Evolutionary conservation across 768 basidiomycete species (phyloP), one percentile per base, ranked within the genome.

Genomic region (Cystobasidium ongulense): DNA sequence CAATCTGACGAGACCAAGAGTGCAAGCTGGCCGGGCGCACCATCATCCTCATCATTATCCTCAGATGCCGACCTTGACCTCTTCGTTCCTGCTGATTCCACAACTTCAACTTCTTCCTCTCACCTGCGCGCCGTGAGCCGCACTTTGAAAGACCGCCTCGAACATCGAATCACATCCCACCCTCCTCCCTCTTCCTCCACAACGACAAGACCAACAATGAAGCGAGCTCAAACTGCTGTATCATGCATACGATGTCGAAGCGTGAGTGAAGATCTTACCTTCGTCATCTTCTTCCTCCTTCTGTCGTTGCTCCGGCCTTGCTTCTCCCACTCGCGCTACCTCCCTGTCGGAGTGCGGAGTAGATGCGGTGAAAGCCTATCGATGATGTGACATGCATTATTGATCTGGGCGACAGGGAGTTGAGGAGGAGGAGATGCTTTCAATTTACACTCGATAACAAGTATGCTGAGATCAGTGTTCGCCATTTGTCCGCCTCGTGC

Each of bases 201-300:
- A 50, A 21, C 15, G 15, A 11, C 8, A 59, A 10, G 4, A 5
- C 15, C 57, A 29, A 17, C 57, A 29, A 15, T 36, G 10, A 71
- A 71, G 54, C 27, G 68, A 27, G 50, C 7, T 3, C 68, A 71
- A 39, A 71, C 54, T 15, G 68, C 68, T 31, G 10, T 54, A 8
- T 71, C 68, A 5, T 71, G 68, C 25, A 21, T 59, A 17, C 23
- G 68, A 27, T 71, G 68, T 31, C 13, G 68, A 39, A 57, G 27
- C 11, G 68, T 71, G 29, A 71, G 68, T 71, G 13, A 13, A 3
- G 5, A 29, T 5, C 27, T 59, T 35, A 13, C 57, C 25, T 29
- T 27, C 23, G 23, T 59, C 11, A 27, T 29, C 46, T 50, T 18
- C 7, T 41, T 18, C 8, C 39, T 18, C 18, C 39, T 41, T 18